phyloP scores from a whole-genome alignment of 1,284 basidiomycete genomes.

The Cryptococcus maquisensis region DNA sequence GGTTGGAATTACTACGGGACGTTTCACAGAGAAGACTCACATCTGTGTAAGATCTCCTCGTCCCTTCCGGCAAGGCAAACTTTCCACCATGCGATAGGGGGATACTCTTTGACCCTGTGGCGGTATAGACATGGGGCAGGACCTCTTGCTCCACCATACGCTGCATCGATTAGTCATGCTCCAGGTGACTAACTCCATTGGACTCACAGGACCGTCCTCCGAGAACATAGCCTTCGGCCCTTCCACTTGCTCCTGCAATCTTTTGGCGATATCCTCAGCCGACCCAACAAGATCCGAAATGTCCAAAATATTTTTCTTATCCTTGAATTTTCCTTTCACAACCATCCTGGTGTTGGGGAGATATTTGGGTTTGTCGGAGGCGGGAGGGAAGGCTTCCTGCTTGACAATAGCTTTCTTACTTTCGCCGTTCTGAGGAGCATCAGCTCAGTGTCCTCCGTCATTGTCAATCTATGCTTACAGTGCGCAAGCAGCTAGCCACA shows the following conservation, averaged over 20 bases:
- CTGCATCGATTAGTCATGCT: conserved; percentile 22
- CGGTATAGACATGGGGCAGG: conserved; percentile 85
- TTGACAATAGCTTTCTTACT: not conserved
- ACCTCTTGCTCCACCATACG: conserved; percentile 57
- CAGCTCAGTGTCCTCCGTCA: not conserved
- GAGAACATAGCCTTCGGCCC: conserved; percentile 36
- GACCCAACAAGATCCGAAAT: conserved; percentile 40
- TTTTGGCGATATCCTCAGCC: conserved; percentile 24
- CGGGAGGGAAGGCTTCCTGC: not conserved
- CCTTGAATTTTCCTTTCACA: conserved; percentile 26
- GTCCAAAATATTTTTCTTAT: conserved; percentile 37
- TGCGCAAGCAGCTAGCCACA: conserved; percentile 3
- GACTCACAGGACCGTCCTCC: conserved; percentile 27
- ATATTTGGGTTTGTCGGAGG: conserved; percentile 6
- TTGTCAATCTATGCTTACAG: not conserved
- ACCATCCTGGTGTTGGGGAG: conserved; percentile 23
- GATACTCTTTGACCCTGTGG: conserved; percentile 57
- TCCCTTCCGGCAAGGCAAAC: conserved; percentile 80
- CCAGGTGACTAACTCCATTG: not conserved
- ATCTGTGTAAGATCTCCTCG: conserved; percentile 63
- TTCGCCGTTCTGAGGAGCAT: not conserved
- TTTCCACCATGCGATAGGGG: conserved; percentile 67
- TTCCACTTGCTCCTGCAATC: conserved; percentile 41
- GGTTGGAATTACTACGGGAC: not conserved
- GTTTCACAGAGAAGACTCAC: conserved; percentile 53